Base-by-base conservation (phyloP, 495 filamentous ascomycete species). In the Penicillium psychrofluorescens region DNA sequence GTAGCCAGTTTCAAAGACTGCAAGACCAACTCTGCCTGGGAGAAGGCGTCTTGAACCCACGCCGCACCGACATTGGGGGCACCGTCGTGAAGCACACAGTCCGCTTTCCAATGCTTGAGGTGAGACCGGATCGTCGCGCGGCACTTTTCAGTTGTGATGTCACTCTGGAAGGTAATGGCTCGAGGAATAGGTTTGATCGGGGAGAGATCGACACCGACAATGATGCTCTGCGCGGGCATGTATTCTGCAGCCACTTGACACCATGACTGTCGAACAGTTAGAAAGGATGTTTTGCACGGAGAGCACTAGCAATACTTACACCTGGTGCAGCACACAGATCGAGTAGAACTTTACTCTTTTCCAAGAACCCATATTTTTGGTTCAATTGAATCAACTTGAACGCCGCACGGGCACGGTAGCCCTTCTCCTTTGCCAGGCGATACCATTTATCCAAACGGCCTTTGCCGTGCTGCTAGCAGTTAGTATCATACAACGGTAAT, bases 331-430 rank as follows among this genome's bases (percentile, higher is more conserved):
- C 92, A 65, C 92, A 99, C 47, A 99, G 85, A 83, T 99, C 92
- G 48, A 99, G 74, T 35, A 95, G 72, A 43, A 97, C 94, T 67
- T 86, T 95, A 66, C 88, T 90, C 72, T 91, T 90, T 64, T 96
- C 89, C 48, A 99, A 74, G 67, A 99, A 97, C 48, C 88, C 84
- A 83, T 94, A 97, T 58, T 95, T 97, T 69, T 95, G 95, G 72
- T 99, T 99, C 54, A 99, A 74, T 62, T 99, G 92, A 44, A 99
- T 90, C 51, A 99, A 66, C 72, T 99, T 99, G 80, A 99, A 99
- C 7, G 92, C 92, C 53, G 92, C 90, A 70, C 92, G 78, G 34
- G 92, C 94, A 53, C 92, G 74, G 69, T 99, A 99, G 41, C 94
- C 92, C 68, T 97, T 97, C 64, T 99, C 92, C 64, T 97, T 97